A percentile compares a stretch with the other conserved stretches of the same genome.
phyloP scores from a whole-genome alignment of 805 yeast species.

The Pichia heedii region DNA sequence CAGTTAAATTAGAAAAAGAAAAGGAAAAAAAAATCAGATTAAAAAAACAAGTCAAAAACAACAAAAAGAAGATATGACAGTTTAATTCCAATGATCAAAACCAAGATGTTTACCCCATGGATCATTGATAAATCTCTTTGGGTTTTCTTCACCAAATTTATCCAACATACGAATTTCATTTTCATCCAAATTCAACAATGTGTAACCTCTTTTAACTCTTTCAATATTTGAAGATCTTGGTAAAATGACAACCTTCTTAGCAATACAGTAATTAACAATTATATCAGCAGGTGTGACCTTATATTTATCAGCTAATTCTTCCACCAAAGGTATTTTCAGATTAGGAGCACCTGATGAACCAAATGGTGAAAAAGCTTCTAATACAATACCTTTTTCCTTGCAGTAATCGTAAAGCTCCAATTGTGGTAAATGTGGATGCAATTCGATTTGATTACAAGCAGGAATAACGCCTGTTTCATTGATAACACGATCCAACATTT shows the following conservation, averaged over 20 bases:
- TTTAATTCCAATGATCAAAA: slow-evolving; percentile 24
- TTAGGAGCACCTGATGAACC: slow-evolving; percentile 63
- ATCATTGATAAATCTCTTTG: slow-evolving; percentile 24
- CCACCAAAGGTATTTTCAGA: slow-evolving; percentile 39
- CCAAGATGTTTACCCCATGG: slow-evolving; percentile 28
- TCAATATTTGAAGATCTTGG: slow-evolving; percentile 67
- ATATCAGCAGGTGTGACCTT: slow-evolving; percentile 45
- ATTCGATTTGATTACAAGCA: slow-evolving; percentile 45
- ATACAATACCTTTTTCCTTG: slow-evolving; percentile 28
- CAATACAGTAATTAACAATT: slow-evolving; percentile 53
- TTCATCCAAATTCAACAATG: slow-evolving; percentile 28
- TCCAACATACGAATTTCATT: slow-evolving; percentile 29
- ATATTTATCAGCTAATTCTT: slow-evolving; percentile 49
- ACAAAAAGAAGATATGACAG: no score
- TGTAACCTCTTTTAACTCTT: slow-evolving; percentile 40
- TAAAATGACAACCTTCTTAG: slow-evolving; percentile 50
- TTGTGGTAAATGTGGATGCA: slow-evolving; percentile 38
- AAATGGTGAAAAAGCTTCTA: slow-evolving; percentile 53
- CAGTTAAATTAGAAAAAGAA: background rate
- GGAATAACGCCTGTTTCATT: slow-evolving; percentile 41
- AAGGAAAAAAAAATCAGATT: background rate
- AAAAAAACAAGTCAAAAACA: no score
- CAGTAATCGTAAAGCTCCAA: slow-evolving; percentile 33
- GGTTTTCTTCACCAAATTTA: slow-evolving; percentile 24
- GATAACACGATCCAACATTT: slow-evolving; percentile 32